These are phyloP conservation scores for Lipomyces oligophaga DNA, from an alignment of 805 yeast species.

Conservation along the genomic window DNA sequence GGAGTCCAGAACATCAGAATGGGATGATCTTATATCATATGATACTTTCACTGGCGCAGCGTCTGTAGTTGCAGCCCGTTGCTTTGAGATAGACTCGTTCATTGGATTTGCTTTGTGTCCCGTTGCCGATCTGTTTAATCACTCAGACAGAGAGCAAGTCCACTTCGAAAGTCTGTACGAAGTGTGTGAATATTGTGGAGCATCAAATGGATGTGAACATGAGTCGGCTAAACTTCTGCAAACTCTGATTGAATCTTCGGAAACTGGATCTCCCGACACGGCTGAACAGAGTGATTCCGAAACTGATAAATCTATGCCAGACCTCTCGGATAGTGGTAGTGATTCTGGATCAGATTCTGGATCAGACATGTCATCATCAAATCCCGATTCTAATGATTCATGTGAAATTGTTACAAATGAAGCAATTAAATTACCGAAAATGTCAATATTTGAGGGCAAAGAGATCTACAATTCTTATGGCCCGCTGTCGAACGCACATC, in stretches of 20 bases:
- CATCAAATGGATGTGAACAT: slow-evolving; percentile 26
- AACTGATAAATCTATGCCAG: neutral
- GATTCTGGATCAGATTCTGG: neutral
- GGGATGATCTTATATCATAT: slow-evolving; percentile 1
- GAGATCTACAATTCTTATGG: slow-evolving; percentile 87
- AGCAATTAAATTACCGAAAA: slow-evolving; percentile 37
- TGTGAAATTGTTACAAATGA: slow-evolving; percentile 62
- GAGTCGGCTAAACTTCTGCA: slow-evolving; percentile 21
- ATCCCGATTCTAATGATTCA: slow-evolving; percentile 39
- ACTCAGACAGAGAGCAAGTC: slow-evolving; percentile 54
- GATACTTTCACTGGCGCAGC: slow-evolving; percentile 49
- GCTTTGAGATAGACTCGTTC: slow-evolving; percentile 73
- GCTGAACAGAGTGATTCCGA: neutral
- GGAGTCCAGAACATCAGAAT: neutral
- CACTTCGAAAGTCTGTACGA: slow-evolving; percentile 58
- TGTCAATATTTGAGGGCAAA: slow-evolving; percentile 32
- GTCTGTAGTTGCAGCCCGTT: slow-evolving; percentile 65
- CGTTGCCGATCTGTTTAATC: slow-evolving; percentile 87
- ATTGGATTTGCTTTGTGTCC: slow-evolving; percentile 80
- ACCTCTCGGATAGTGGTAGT: neutral
- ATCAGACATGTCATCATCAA: neutral
- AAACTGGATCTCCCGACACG: neutral
- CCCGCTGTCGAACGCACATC: slow-evolving; percentile 57
- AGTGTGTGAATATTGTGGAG: slow-evolving; percentile 48
- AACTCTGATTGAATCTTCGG: neutral